Percentiles rank a stretch among this genome's conserved stretches.
These are phyloP conservation scores for Naegleria fowleri DNA, from an alignment of 208 protist genomes.

Conservation along the genomic window DNA sequence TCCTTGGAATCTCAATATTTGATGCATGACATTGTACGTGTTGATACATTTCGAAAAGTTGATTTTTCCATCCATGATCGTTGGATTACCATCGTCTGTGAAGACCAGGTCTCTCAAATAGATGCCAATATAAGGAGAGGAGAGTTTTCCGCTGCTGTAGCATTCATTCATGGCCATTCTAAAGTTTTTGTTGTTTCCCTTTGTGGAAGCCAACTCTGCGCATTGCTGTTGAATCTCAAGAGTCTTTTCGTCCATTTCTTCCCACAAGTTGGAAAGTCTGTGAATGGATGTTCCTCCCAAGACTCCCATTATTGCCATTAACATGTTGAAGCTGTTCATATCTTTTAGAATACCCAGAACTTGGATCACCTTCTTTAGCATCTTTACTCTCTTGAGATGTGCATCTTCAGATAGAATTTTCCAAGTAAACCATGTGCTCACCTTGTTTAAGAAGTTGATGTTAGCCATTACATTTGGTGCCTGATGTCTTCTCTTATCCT, in stretches of 20 bases:
- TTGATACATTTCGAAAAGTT: slow-evolving; percentile 20
- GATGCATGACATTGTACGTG: not conserved
- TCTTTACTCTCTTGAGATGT: not conserved
- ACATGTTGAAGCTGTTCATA: slow-evolving; percentile 33
- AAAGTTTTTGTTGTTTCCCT: slow-evolving; percentile 15
- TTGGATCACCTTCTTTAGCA: not conserved
- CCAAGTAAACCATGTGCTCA: not conserved
- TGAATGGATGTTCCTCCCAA: slow-evolving; percentile 26
- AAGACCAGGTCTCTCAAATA: slow-evolving; percentile 33
- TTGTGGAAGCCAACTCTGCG: not conserved
- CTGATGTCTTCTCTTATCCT: slow-evolving; percentile 19
- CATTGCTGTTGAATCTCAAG: not conserved
- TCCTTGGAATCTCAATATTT: slow-evolving; percentile 14
- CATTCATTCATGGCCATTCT: slow-evolving; percentile 4
- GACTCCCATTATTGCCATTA: slow-evolving; percentile 29
- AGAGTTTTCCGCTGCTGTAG: slow-evolving; percentile 24
- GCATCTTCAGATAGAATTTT: not conserved
- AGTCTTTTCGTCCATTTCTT: not conserved
- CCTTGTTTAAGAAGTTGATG: not conserved
- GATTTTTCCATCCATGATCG: slow-evolving; percentile 15
- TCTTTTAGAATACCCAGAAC: not conserved
- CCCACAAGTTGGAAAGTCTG: slow-evolving; percentile 16
- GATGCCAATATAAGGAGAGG: slow-evolving; percentile 45
- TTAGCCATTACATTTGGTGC: not conserved
- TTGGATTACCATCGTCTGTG: slow-evolving; percentile 30